Evolutionary conservation across 1,139 yeast species (phyloP), one percentile per base, ranked within the genome.

Genomic region (Saccharomycopsis hybrid): DNA sequence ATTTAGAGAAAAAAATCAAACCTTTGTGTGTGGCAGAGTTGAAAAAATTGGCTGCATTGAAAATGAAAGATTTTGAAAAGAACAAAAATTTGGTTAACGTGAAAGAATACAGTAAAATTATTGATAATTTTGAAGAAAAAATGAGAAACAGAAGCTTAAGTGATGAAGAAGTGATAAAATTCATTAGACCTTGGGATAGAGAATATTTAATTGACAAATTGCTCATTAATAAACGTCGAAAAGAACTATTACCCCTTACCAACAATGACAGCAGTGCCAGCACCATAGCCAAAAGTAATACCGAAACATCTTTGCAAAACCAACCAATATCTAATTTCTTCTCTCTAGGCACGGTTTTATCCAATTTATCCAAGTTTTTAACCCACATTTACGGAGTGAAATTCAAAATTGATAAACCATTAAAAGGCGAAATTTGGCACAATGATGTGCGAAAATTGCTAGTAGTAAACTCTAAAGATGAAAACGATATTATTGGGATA

Each of bases 111-210:
- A 11, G n/a, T 5, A 37, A 31, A 8, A 33, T 25, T 41, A 53
- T 47, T 5, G 56, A 60, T 4, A 48, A 38, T 31, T 42, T 48
- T 28, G 41, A 40, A 25, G 9, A n/a, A 18, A 51, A 52, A 36
- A 9, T 41, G 9, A 27, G 13, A 27, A 36, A 42, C 11, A 31
- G 18, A 7, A 51, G 55, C 7, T 48, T 60, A 2, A 60, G 70
- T 2, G 69, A 71, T 57, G 70, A 63, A 31, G 74, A 74, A 18
- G 65, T 80, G 3, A 64, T 78, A 2, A 65, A 65, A 18, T 64
- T 68, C 18, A 71, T 88, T 37, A 77, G 81, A 55, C 95, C 96
- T 1, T 92, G 98, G 98, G 98, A 92, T 64, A 74, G 96, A 53
- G 96, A 89, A 57, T 90, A 77, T 62, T 74, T 83, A 53, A 65